phyloP scores from a whole-genome alignment of 768 basidiomycete genomes.

The Neoboletus subvelutipes region DNA sequence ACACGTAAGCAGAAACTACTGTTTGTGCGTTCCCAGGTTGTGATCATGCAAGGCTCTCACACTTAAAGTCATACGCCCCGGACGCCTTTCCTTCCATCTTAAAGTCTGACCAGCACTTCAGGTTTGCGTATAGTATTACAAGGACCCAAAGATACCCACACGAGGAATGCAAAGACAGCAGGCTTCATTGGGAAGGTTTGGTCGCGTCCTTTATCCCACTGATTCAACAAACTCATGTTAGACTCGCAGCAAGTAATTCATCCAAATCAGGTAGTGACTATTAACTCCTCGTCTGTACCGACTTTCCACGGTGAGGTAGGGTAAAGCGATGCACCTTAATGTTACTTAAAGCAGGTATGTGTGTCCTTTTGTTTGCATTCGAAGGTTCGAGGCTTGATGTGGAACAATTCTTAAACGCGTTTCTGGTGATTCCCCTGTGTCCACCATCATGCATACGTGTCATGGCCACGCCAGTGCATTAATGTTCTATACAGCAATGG shows the following conservation, averaged over 20 bases:
- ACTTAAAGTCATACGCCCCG: too few species aligned
- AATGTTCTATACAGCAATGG: background rate
- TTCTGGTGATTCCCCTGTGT: background rate
- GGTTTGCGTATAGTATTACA: conserved; percentile 91
- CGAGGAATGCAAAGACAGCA: conserved; percentile 68
- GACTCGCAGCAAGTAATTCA: conserved; percentile 86
- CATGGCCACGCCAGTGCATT: background rate
- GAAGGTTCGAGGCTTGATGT: background rate
- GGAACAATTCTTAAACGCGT: background rate
- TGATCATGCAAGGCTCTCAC: conserved; percentile 78
- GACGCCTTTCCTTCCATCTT: background rate
- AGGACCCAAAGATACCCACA: conserved; percentile 60
- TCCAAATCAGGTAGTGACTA: conserved; percentile 74
- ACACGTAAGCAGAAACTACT: conserved; percentile 71
- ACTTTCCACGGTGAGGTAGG: conserved; percentile 60
- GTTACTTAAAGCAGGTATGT: conserved; percentile 58
- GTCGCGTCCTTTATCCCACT: background rate
- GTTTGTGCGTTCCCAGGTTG: conserved; percentile 75
- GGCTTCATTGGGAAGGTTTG: conserved; percentile 87
- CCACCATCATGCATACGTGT: background rate
- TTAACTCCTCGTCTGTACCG: conserved; percentile 80
- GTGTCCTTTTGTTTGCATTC: background rate
- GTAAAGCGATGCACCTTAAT: conserved; percentile 80
- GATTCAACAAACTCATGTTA: background rate
- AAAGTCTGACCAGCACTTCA: conserved; percentile 28